Evolutionary conservation across 192 early-diverging fungal species (phyloP).

Genomic region (Coemansia sp.): DNA sequence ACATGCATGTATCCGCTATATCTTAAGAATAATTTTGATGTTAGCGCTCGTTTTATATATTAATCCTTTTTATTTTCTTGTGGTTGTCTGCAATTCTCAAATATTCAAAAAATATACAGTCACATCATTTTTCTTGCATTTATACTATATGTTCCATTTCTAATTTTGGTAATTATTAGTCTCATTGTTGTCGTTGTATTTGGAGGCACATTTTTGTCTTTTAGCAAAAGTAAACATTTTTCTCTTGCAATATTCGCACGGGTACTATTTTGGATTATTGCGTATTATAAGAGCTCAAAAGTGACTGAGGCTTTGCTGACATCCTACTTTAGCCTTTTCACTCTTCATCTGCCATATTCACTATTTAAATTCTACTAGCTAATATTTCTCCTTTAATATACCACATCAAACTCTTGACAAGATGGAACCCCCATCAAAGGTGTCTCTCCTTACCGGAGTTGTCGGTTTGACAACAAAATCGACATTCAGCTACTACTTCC

Average conservation of each 20-base stretch:
- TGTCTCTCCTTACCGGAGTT: conserved; percentile 9
- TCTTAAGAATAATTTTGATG: no score
- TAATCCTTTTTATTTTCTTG: no score
- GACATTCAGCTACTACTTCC: conserved; percentile 34
- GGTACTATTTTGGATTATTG: neutral
- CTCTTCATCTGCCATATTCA: neutral
- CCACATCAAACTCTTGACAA: neutral
- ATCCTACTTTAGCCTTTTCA: neutral
- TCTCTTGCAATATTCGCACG: neutral
- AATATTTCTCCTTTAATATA: no score
- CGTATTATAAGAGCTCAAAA: neutral
- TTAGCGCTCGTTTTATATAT: no score
- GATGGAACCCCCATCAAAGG: conserved; percentile 22
- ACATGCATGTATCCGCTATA: no score
- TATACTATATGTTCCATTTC: no score
- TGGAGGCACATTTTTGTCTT: neutral
- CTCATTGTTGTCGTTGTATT: neutral
- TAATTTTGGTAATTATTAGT: neutral
- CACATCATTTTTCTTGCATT: no score
- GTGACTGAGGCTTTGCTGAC: neutral
- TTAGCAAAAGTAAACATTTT: neutral
- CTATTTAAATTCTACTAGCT: neutral
- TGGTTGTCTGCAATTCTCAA: no score
- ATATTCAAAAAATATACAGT: no score
- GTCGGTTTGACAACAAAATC: conserved; percentile 17